Base-by-base conservation (phyloP, 306 rosid species). In the Quercus ilex region DNA sequence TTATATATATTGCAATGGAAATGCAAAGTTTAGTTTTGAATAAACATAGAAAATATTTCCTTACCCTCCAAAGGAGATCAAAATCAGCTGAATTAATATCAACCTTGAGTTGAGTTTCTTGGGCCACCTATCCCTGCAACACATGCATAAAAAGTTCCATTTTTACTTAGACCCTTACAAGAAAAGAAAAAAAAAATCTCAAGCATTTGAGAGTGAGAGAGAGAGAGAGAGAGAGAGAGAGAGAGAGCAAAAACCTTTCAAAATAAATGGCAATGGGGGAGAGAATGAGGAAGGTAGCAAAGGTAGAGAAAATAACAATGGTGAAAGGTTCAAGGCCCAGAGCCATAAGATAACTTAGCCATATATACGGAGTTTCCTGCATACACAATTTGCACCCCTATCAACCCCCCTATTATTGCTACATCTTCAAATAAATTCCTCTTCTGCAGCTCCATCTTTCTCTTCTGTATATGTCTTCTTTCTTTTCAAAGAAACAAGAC, bases 121-220 rank as follows among this genome's bases (percentile, higher is more conserved):
- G 17, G 97, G 97, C 99, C 99, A 95, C 41, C 46, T 82, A 25
- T 49, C 82, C 92, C 99, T 92, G 89, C 84, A 80, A 73, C 20
- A 58, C 2, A 75, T 2, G 33, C 30, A 55, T 1, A 56, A 74
- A n/a, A 85, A 60, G 41, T 64, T 10, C 72, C 77, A 64, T 18
- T 56, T 69, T 21, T 21, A 28, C 26, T 18, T 1, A 6, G 18
- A 76, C 26, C n/a, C 64, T 13, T 19, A 56, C 18, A 13, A 49
- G 17, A 3, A 49, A 52, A 5, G 68, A 1, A 68, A 23, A 28
- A 63, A 51, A 43, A 17, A 55, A 51, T 6, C 23, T 25, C 35
- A 19, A 64, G 2, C 1, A 8, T 57, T 33, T 56, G 74, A n/a
- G n/a, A n/a, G n/a, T n/a, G n/a, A n/a, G n/a, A n/a, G n/a, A n/a